Conservation (phyloP, 805 yeast genomes). For the Zygoascus tannicola region DNA sequence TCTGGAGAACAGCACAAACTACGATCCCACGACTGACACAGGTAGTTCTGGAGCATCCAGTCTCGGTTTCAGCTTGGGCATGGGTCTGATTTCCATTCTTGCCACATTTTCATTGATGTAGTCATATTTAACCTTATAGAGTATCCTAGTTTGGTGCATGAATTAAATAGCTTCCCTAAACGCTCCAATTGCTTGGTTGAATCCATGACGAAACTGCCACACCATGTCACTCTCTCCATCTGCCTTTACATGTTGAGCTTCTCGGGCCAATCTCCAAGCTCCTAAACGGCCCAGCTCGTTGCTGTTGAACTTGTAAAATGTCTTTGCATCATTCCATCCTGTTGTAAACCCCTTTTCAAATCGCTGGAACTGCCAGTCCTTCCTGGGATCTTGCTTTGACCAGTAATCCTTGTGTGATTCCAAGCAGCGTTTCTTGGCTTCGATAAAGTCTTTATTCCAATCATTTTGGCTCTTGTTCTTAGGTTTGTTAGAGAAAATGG, state of each 20-base stretch:
- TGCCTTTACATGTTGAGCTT: conserved; percentile 45
- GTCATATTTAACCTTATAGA: neutral
- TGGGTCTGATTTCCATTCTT: no score
- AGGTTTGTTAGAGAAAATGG: conserved; percentile 23
- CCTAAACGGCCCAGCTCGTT: conserved; percentile 64
- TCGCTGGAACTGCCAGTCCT: conserved; percentile 70
- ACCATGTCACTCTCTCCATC: conserved; percentile 48
- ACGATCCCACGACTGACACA: conserved; percentile 12
- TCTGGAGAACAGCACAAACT: conserved; percentile 7
- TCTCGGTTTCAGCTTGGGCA: no score
- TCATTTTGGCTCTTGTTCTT: conserved; percentile 17
- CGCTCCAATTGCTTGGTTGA: conserved; percentile 47
- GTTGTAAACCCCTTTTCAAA: conserved; percentile 67
- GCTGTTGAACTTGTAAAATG: conserved; percentile 58
- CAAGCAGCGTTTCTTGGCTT: conserved; percentile 31
- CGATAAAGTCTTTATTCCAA: conserved; percentile 27
- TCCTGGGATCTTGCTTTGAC: conserved; percentile 47
- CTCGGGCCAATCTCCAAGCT: conserved; percentile 60
- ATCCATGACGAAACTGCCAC: conserved; percentile 94
- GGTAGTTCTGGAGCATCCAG: neutral
- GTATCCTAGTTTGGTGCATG: neutral
- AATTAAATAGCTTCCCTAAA: conserved; percentile 21
- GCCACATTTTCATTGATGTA: no score
- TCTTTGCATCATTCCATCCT: conserved; percentile 66
- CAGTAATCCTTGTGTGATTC: conserved; percentile 56